These are phyloP conservation scores for Exophiala lecanii-corni DNA, from an alignment of 2,329 filamentous ascomycete genomes.

Conservation along the genomic window DNA sequence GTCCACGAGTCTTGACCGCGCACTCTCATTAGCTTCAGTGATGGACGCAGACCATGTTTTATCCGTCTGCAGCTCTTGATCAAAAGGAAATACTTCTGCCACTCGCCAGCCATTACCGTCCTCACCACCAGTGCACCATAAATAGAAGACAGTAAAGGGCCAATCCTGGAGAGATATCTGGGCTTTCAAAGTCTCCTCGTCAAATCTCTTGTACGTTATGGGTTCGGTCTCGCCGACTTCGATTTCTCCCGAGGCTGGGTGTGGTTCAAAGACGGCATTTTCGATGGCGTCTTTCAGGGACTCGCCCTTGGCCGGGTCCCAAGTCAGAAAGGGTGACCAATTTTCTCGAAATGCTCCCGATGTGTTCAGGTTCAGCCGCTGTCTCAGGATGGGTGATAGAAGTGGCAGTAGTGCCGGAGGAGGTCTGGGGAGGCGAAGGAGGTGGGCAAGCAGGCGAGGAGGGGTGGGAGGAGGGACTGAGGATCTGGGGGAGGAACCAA, in stretches of 20 bases:
- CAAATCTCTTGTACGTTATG: slow-evolving; percentile 54
- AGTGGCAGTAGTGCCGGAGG: slow-evolving; percentile 58
- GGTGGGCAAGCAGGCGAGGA: slow-evolving; percentile 60
- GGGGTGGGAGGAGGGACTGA: slow-evolving; percentile 54
- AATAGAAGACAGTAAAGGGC: slow-evolving; percentile 51
- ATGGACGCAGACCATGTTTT: slow-evolving; percentile 50
- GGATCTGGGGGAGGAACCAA: slow-evolving; percentile 52
- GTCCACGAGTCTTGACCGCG: slow-evolving; percentile 33
- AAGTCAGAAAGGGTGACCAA: slow-evolving; percentile 58
- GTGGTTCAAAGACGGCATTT: slow-evolving; percentile 55
- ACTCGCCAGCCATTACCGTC: slow-evolving; percentile 55
- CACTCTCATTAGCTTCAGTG: slow-evolving; percentile 50
- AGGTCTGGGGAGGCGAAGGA: slow-evolving; percentile 56
- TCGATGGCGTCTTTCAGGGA: slow-evolving; percentile 51
- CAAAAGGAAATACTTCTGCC: slow-evolving; percentile 53
- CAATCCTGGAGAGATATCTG: slow-evolving; percentile 52
- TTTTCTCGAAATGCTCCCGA: slow-evolving; percentile 42
- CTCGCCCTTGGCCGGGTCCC: slow-evolving; percentile 51
- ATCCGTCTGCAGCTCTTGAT: slow-evolving; percentile 46
- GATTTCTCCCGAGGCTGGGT: slow-evolving; percentile 61
- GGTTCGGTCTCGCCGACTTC: slow-evolving; percentile 55
- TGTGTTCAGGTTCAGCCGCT: slow-evolving; percentile 55
- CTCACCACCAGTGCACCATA: slow-evolving; percentile 58
- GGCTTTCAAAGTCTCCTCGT: slow-evolving; percentile 58
- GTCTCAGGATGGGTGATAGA: slow-evolving; percentile 59